Base-by-base conservation (phyloP, 257 asterid species). In the Thymus quinquecostatus region DNA sequence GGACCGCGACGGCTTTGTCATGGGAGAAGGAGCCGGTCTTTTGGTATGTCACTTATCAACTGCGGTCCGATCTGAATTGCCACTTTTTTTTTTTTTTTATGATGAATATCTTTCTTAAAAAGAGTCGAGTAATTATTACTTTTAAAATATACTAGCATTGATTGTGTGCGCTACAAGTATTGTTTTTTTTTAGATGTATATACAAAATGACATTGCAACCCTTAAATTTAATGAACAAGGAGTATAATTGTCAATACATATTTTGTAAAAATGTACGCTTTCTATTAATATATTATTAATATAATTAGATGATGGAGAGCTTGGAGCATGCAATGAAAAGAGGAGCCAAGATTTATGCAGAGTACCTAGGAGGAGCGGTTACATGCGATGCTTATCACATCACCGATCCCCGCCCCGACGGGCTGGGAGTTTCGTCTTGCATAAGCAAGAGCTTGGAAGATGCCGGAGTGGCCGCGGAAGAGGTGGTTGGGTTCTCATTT, bases 1-100 rank as follows among this genome's bases (percentile, higher is more conserved):
- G 67, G 51, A 68, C 38, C 88, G 84, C 1, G 86, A 86, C 54
- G 89, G 89, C 1, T 86, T 88, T 69, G 89, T 86, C 47, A 30
- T 88, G 10, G 88, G 87, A 0, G 91, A 88, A 84, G 95, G 91
- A 14, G 72, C 88, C 14, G 89, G 88, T 13, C 78, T 88, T 21
- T 77, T 84, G 82, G 58, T 60, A 60, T 11, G 90, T 30, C 1
- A 3, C 21, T 21, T 21, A 21, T 21, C 21, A 21, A 21, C 21
- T 21, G 21, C 21, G 21, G 21, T 21, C 21, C 21, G 21, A 21
- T 21, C 21, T 21, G 21, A 21, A 21, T 21, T 1, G 5, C 5
- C 4, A 36, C 40, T 34, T 1, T 34, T 3, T 36, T 4, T 6
- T 36, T 6, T 4, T 6, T 1, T 36, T 36, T 6, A 36, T 36